Evolutionary conservation across 1,284 basidiomycete species (phyloP), one percentile per base, ranked within the genome.

Genomic region (Pterulicium gracile): DNA sequence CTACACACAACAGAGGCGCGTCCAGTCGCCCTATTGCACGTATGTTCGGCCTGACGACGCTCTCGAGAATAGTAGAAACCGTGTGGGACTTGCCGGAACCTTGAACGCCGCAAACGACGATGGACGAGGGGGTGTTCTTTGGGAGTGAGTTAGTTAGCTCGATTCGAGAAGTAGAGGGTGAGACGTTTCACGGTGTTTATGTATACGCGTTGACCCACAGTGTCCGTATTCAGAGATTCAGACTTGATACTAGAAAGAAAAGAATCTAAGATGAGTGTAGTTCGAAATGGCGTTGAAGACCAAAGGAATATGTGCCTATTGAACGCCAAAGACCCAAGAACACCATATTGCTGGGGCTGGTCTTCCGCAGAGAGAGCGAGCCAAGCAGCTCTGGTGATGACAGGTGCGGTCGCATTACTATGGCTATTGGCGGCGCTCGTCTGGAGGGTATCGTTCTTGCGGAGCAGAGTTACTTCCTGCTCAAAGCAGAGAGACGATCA

Each of bases 61-160:
- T 68, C 48, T 75, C 73, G 0, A 75, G 54, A 0, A 75, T 46
- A 2, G 72, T 63, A 0, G 72, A 68, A 1, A 75, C 68, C 0
- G 72, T 75, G 27, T 75, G 75, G 0, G 71, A 74, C 48, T 75
- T 77, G 13, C 73, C 73, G 0, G 72, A 69, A 19, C 42, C 68
- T 45, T 68, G 68, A 0, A 68, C 68, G 2, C 66, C 66, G 19
- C 68, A 68, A 2, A 68, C 62, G 7, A 62, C 45, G 2, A 59
- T 61, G 1, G 67, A 68, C 43, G 67, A 65, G 0, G 67, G 66
- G 0, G 67, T 56, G 39, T 69, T 68, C 67, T 67, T 42, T 39
- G 15, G 15, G 7, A 32, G 7, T 7, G 27, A 32, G 27, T 7
- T 32, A 7, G 27, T 7, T 10, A 32, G n/a, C 27, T 32, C n/a